Evolutionary conservation across 768 basidiomycete genomes (phyloP).

Genomic region (Kwoniella sp.): DNA sequence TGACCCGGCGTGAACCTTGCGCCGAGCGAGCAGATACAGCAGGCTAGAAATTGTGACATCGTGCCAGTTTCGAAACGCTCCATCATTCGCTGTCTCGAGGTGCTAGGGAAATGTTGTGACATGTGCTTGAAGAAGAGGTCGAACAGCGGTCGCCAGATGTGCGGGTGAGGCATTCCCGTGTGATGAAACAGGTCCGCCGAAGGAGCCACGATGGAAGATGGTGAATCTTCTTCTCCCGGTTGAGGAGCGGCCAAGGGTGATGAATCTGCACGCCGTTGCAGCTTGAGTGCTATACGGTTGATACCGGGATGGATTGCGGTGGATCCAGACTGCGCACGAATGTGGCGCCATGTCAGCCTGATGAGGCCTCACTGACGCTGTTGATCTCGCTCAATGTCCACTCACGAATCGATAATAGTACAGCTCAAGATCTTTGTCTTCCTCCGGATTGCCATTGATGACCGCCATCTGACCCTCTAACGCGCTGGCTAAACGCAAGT

Average conservation of each 20-base stretch:
- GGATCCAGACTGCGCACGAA: constrained; percentile 42
- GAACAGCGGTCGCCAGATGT: constrained; percentile 38
- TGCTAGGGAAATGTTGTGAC: constrained; percentile 45
- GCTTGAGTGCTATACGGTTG: constrained; percentile 45
- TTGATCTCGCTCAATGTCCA: constrained; percentile 1
- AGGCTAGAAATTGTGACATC: constrained; percentile 44
- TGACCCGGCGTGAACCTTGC: constrained; percentile 30
- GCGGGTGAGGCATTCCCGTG: constrained; percentile 38
- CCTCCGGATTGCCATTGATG: constrained; percentile 44
- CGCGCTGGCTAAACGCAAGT: constrained; percentile 32
- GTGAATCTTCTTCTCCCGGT: constrained; percentile 20
- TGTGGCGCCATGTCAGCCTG: not conserved
- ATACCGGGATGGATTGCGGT: constrained; percentile 49
- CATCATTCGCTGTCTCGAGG: constrained; percentile 24
- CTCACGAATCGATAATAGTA: constrained; percentile 48
- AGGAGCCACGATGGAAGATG: not conserved
- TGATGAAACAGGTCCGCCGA: constrained; percentile 33
- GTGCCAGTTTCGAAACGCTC: constrained; percentile 42
- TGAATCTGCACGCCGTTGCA: constrained; percentile 32
- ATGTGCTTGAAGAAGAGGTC: constrained; percentile 38
- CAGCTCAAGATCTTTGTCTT: constrained; percentile 41
- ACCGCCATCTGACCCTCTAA: constrained; percentile 39
- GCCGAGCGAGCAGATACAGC: constrained; percentile 41
- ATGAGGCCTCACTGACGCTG: not conserved
- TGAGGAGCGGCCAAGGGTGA: constrained; percentile 34